Evolutionary conservation across 768 basidiomycete genomes (phyloP).

Genomic region (Agaricus blazei): DNA sequence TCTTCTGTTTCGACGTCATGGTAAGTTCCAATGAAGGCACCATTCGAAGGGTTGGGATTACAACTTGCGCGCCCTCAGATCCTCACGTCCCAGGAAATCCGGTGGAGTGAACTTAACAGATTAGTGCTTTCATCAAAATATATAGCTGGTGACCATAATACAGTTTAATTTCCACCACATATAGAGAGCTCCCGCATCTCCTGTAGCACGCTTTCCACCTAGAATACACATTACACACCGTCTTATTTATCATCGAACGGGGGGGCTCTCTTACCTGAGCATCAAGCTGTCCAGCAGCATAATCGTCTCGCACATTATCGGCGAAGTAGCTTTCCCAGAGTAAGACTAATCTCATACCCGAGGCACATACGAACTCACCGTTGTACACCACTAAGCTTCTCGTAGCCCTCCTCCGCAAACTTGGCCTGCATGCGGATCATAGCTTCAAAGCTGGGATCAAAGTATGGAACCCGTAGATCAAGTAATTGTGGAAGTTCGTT

Average conservation of each 20-base stretch:
- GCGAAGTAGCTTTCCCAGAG: constrained; percentile 66
- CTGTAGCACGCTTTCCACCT: constrained; percentile 95
- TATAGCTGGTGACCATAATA: constrained; percentile 8
- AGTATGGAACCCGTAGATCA: constrained; percentile 94
- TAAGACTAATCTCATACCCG: background rate
- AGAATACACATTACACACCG: background rate
- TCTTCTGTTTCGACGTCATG: too few relatives aligned
- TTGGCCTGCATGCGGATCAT: constrained; percentile 98
- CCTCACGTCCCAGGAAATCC: too few relatives aligned
- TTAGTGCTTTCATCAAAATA: too few relatives aligned
- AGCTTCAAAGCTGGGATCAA: constrained; percentile 97
- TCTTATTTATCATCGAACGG: background rate
- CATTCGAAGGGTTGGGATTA: too few relatives aligned
- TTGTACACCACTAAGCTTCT: constrained; percentile 93
- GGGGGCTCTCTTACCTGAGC: constrained; percentile 59
- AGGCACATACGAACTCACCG: constrained; percentile 40
- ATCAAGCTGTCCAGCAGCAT: constrained; percentile 94
- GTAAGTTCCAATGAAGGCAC: too few relatives aligned
- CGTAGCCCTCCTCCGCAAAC: constrained; percentile 97
- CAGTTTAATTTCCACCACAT: constrained; percentile 60
- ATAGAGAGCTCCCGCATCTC: constrained; percentile 97
- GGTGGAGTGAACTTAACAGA: too few relatives aligned
- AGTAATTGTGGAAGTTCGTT: constrained; percentile 87
- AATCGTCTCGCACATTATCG: constrained; percentile 90
- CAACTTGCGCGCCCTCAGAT: too few relatives aligned